Conservation (phyloP, 305 asterid species). For the Fraxinus latifolia region DNA sequence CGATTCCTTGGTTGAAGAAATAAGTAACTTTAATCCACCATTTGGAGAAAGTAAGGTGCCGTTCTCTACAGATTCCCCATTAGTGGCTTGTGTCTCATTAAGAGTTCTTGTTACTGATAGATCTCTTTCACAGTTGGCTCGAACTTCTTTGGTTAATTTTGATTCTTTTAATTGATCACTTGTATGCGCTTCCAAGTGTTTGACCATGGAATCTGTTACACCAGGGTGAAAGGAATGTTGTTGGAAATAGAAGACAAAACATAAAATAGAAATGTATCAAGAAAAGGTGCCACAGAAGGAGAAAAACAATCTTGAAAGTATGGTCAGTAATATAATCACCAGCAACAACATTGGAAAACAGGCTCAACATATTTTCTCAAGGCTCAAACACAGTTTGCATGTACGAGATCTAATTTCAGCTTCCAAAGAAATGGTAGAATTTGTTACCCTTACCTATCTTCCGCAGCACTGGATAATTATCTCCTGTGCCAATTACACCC, state of each 20-base stretch:
- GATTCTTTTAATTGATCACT: constrained; percentile 28
- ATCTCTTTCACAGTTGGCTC: constrained; percentile 24
- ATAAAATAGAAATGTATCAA: not conserved
- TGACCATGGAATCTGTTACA: constrained; percentile 31
- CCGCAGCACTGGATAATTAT: not conserved
- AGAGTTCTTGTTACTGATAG: constrained; percentile 20
- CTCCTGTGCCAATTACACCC: not conserved
- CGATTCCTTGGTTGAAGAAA: constrained; percentile 40
- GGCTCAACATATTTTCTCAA: not conserved
- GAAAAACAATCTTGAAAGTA: not conserved
- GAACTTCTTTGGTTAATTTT: constrained; percentile 27
- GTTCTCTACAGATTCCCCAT: constrained; percentile 32
- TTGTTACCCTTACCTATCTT: constrained; percentile 19
- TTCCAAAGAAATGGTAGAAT: not conserved
- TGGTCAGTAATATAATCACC: not conserved
- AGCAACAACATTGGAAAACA: not conserved
- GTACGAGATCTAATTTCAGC: not conserved
- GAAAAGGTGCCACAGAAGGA: not conserved
- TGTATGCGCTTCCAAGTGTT: constrained; percentile 28
- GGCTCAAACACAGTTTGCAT: not conserved
- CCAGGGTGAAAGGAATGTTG: not conserved
- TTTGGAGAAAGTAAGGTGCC: constrained; percentile 30
- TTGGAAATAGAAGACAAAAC: not conserved
- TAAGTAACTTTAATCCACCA: constrained; percentile 43
- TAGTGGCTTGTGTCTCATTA: constrained; percentile 28